A percentile compares a stretch with the other conserved stretches of the same genome.
phyloP scores from a whole-genome alignment of 352 stramenopile species.

The Discostella stelligera region DNA sequence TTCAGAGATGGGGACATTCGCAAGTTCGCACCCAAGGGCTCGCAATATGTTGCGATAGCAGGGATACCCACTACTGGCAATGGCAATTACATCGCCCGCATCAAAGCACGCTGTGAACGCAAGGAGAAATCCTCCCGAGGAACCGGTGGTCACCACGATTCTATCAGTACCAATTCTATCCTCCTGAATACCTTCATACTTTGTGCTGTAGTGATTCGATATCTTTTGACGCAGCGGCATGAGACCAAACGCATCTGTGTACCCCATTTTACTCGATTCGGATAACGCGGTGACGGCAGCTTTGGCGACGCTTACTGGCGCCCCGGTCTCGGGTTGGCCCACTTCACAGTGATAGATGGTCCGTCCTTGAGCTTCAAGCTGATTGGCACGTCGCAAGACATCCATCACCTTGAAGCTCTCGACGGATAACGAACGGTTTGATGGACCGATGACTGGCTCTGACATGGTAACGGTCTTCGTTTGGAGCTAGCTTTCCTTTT shows the following conservation, averaged over 20 bases:
- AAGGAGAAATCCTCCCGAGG: conserved; percentile 81
- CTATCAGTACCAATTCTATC: conserved; percentile 32
- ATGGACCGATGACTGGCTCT: not conserved
- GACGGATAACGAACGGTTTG: conserved; percentile 46
- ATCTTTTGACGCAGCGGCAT: conserved; percentile 71
- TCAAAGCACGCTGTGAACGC: conserved; percentile 84
- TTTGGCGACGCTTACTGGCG: conserved; percentile 64
- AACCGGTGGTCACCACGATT: conserved; percentile 83
- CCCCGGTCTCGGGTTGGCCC: conserved; percentile 77
- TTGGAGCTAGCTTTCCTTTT: too few species aligned
- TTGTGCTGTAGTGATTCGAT: conserved; percentile 66
- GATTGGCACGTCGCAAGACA: conserved; percentile 72
- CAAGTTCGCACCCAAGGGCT: conserved; percentile 72
- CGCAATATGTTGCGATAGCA: conserved; percentile 86
- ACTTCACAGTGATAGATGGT: conserved; percentile 80
- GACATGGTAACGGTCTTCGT: not conserved
- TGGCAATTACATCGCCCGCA: conserved; percentile 74
- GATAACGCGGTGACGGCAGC: conserved; percentile 67
- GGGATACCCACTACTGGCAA: conserved; percentile 81
- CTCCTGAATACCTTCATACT: conserved; percentile 46
- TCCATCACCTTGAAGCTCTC: conserved; percentile 83
- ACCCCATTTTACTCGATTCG: conserved; percentile 65
- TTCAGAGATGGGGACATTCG: conserved; percentile 71
- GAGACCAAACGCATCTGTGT: conserved; percentile 83
- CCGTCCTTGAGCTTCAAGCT: conserved; percentile 60